Evolutionary conservation across 169 alveolate species (phyloP).

Genomic region (Besnoitia besnoiti): DNA sequence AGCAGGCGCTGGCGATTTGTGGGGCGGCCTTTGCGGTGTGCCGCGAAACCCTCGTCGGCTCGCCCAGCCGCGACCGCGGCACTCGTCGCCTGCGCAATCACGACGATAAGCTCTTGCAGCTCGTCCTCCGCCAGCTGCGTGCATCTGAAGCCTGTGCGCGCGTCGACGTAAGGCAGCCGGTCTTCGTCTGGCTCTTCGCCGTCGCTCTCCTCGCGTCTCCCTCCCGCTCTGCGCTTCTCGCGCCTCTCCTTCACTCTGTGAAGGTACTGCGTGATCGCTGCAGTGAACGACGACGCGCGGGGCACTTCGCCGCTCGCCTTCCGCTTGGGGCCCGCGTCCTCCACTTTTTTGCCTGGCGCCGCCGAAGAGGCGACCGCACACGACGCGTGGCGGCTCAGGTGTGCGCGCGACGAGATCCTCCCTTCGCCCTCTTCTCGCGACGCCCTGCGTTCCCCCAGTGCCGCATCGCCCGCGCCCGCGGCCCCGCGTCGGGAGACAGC

Average conservation of each 20-base stretch:
- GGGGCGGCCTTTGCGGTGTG: neutral
- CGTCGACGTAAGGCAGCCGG: constrained; percentile 3
- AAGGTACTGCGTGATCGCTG: neutral
- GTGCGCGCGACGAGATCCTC: no score
- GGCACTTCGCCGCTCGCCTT: neutral
- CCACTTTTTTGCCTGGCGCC: no score
- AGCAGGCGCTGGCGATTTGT: constrained; percentile 28
- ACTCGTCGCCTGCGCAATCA: neutral
- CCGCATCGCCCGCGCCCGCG: no score
- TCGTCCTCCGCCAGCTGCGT: neutral
- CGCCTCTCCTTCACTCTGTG: neutral
- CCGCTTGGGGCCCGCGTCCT: no score
- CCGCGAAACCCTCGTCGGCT: neutral
- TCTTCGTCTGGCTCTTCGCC: neutral
- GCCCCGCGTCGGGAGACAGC: no score
- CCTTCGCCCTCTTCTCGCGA: no score
- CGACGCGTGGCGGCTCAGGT: no score
- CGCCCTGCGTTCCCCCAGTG: no score
- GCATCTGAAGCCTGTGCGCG: constrained; percentile 8
- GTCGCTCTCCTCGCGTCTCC: no score
- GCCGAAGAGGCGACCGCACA: no score
- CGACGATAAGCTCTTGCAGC: neutral
- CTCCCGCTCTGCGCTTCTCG: neutral
- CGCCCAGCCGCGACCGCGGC: neutral
- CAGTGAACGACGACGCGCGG: neutral